A percentile compares a stretch with the other conserved stretches of the same genome.
These are phyloP conservation scores for Oryza rufipogon DNA, from an alignment of 176 grass and related monocot species.

Conservation along the genomic window DNA sequence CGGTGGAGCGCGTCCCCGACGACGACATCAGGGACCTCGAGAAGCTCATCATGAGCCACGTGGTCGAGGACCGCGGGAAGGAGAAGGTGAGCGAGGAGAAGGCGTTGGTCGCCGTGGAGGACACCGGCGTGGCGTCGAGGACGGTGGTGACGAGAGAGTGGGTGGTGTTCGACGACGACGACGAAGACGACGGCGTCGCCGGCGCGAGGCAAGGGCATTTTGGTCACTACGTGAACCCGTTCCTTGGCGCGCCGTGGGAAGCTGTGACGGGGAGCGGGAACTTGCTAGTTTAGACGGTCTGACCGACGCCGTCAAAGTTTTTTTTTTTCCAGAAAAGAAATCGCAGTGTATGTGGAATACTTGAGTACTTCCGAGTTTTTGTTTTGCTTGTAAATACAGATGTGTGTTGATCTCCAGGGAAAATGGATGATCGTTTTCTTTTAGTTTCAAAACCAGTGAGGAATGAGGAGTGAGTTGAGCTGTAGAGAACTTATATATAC, in stretches of 20 bases:
- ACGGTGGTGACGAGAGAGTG: conserved; percentile 63
- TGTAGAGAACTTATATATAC: neutral
- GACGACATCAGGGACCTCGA: conserved; percentile 81
- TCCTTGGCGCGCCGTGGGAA: neutral
- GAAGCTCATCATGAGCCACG: conserved; percentile 63
- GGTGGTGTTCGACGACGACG: conserved; percentile 86
- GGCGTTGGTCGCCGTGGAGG: conserved; percentile 29
- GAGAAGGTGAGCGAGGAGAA: conserved; percentile 29
- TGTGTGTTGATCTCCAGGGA: neutral
- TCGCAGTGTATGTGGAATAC: neutral
- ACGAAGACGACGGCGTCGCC: neutral
- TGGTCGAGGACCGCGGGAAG: conserved; percentile 27
- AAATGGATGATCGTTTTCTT: neutral
- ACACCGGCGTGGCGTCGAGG: conserved; percentile 19
- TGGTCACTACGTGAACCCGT: conserved; percentile 49
- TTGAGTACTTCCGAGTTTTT: neutral
- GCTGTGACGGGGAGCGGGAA: conserved; percentile 1
- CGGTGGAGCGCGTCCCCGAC: conserved; percentile 72
- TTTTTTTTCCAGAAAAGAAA: neutral
- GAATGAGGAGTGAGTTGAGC: neutral
- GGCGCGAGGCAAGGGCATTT: conserved; percentile 23
- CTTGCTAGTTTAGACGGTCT: conserved; percentile 4
- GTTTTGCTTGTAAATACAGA: neutral
- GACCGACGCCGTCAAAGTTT: neutral
- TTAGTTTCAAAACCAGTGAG: neutral